Evolutionary conservation across 345 rosid species (phyloP).

Genomic region (Camelina laxa): DNA sequence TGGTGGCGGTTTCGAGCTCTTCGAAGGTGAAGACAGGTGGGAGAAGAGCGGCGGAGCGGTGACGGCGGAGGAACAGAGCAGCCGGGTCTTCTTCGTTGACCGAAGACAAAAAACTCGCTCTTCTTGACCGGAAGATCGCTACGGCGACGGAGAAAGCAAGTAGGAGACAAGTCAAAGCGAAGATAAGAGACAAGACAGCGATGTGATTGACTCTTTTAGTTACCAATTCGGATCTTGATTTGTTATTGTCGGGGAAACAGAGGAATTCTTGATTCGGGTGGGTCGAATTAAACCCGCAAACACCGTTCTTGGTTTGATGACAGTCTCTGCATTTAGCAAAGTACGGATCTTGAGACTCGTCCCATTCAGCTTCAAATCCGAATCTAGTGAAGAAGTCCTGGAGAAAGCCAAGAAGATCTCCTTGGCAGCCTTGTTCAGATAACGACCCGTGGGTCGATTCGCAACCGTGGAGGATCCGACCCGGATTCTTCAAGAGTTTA

Average conservation of each 20-base stretch:
- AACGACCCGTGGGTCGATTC: constrained; percentile 48
- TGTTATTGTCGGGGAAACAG: constrained; percentile 49
- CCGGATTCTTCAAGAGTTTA: constrained; percentile 58
- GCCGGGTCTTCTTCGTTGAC: constrained; percentile 78
- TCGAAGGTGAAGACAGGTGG: constrained; percentile 94
- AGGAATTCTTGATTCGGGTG: constrained; percentile 60
- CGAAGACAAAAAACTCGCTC: constrained; percentile 44
- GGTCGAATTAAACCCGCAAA: constrained; percentile 76
- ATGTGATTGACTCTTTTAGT: constrained; percentile 44
- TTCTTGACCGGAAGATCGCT: constrained; percentile 60
- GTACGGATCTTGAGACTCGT: constrained; percentile 64
- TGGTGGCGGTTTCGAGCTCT: constrained; percentile 81
- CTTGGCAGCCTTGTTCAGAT: constrained; percentile 68
- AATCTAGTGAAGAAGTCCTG: constrained; percentile 48
- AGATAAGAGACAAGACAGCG: constrained; percentile 56
- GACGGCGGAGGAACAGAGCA: constrained; percentile 71
- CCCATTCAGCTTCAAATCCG: constrained; percentile 77
- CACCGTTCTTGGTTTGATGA: constrained; percentile 48
- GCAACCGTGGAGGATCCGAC: constrained; percentile 65
- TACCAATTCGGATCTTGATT: constrained; percentile 46
- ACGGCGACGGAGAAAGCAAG: constrained; percentile 52
- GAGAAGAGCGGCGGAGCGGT: constrained; percentile 71
- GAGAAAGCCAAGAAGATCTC: constrained; percentile 59
- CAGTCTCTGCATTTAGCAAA: constrained; percentile 65
- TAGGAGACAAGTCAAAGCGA: constrained; percentile 59